Evolutionary conservation across 805 yeast species (phyloP).

Genomic region (Candida ipomoeae): DNA sequence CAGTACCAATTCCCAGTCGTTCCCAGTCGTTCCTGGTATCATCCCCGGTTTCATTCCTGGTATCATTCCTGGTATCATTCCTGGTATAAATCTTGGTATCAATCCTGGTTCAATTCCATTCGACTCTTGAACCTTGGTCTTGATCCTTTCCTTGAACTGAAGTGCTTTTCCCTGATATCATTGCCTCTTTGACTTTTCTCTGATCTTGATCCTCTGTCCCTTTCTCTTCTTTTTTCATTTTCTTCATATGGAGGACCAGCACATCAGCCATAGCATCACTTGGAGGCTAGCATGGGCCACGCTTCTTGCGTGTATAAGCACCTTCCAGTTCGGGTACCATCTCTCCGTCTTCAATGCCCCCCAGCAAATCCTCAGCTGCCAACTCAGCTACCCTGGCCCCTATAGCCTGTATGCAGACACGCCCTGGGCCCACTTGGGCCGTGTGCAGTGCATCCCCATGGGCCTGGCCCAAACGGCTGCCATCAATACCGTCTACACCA

Average conservation of each 20-base stretch:
- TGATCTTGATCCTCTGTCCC: neutral
- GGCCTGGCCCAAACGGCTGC: slow-evolving; percentile 19
- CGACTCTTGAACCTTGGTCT: too few relatives aligned
- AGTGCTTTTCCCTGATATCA: neutral
- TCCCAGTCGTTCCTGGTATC: neutral
- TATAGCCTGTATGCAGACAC: slow-evolving; percentile 20
- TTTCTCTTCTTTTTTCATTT: neutral
- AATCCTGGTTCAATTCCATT: too few relatives aligned
- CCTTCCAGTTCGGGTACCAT: slow-evolving; percentile 39
- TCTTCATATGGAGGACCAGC: slow-evolving; percentile 8
- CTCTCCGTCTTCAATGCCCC: slow-evolving; percentile 38
- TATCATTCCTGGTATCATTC: too few relatives aligned
- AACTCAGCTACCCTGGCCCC: slow-evolving; percentile 13
- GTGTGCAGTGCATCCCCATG: slow-evolving; percentile 30
- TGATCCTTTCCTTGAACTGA: neutral
- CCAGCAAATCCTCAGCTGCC: slow-evolving; percentile 27
- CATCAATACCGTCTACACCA: slow-evolving; percentile 32
- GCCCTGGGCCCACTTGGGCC: slow-evolving; percentile 23
- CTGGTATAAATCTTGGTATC: too few relatives aligned
- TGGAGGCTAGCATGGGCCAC: slow-evolving; percentile 34
- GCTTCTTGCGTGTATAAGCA: slow-evolving; percentile 30
- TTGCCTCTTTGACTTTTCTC: neutral
- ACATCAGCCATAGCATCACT: slow-evolving; percentile 19
- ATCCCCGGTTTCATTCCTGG: too few relatives aligned
- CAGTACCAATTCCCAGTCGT: neutral